Conservation (phyloP, 1,139 yeast genomes). For the Blastobotrys ciferrii region DNA sequence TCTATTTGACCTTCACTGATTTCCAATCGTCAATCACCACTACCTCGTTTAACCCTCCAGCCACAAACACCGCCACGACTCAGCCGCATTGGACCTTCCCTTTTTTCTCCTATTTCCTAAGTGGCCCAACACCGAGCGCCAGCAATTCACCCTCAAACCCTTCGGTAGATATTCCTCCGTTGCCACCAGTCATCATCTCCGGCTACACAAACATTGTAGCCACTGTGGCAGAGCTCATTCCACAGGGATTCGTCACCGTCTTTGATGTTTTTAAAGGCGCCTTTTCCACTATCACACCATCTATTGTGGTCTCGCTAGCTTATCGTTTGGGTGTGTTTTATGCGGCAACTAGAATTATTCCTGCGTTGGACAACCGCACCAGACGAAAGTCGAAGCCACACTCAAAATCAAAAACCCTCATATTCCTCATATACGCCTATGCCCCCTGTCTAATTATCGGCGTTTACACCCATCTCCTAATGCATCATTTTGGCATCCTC, state of each 20-base stretch:
- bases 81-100: constrained; percentile 2
- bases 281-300: constrained; percentile 72
- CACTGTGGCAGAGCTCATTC: constrained; percentile 45
- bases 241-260: constrained; percentile 54
- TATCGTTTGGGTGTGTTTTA: constrained; percentile 85
- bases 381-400: constrained; percentile 10
- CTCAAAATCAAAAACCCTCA: constrained; percentile 25
- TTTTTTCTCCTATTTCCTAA: constrained; percentile 9
- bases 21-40: constrained; percentile 33
- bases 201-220: constrained; percentile 42
- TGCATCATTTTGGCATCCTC: constrained; percentile 69
- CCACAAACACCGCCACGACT: constrained; percentile 9
- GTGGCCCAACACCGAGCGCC: background rate
- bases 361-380: constrained; percentile 37
- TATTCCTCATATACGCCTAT: constrained; percentile 73
- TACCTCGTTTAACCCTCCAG: constrained; percentile 23
- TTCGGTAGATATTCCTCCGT: constrained; percentile 30
- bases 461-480: constrained; percentile 87
- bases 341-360: constrained; percentile 91
- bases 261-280: constrained; percentile 70
- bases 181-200: constrained; percentile 40
- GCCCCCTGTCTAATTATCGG: constrained; percentile 93
- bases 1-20: constrained; percentile 86
- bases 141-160: constrained; percentile 8
- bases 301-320: constrained; percentile 75